phyloP scores from a whole-genome alignment of 495 filamentous ascomycete species.

The Apiosordaria backusii region DNA sequence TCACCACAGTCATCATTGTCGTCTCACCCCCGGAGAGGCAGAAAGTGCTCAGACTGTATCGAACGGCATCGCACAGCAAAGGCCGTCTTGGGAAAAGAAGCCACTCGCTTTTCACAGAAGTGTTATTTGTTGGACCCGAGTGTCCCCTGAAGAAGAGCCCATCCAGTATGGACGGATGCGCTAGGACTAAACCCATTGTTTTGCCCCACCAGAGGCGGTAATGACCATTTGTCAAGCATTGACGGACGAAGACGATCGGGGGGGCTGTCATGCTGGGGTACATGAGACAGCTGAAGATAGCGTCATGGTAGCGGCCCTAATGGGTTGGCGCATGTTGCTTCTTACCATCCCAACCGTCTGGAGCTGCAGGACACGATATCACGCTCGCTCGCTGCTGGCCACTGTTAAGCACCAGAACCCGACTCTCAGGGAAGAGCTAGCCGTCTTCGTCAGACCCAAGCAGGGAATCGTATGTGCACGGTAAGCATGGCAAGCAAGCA shows the following conservation, averaged over 20 bases:
- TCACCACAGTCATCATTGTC: background rate
- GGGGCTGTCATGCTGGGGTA: constrained; percentile 7
- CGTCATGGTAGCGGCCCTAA: background rate
- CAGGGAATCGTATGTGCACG: background rate
- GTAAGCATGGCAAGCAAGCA: background rate
- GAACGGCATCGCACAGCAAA: background rate
- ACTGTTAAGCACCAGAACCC: background rate
- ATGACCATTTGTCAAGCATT: constrained; percentile 13
- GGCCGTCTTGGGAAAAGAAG: constrained; percentile 6
- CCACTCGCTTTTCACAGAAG: constrained; percentile 3
- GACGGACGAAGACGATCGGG: background rate
- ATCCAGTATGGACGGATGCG: background rate
- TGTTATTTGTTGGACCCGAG: constrained; percentile 8
- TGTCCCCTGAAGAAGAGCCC: constrained; percentile 1
- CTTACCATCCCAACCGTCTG: background rate
- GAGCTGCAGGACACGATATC: background rate
- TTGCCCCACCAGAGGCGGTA: constrained; percentile 9
- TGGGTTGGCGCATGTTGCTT: background rate
- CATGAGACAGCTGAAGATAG: constrained; percentile 12
- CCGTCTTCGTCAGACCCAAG: background rate
- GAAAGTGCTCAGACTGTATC: background rate
- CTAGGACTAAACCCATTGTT: constrained; percentile 1
- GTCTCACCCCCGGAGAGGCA: background rate
- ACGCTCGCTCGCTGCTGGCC: background rate
- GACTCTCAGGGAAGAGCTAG: background rate